Conservation (phyloP, 2,329 filamentous ascomycete species). For the Colletotrichum ledebouriae region DNA sequence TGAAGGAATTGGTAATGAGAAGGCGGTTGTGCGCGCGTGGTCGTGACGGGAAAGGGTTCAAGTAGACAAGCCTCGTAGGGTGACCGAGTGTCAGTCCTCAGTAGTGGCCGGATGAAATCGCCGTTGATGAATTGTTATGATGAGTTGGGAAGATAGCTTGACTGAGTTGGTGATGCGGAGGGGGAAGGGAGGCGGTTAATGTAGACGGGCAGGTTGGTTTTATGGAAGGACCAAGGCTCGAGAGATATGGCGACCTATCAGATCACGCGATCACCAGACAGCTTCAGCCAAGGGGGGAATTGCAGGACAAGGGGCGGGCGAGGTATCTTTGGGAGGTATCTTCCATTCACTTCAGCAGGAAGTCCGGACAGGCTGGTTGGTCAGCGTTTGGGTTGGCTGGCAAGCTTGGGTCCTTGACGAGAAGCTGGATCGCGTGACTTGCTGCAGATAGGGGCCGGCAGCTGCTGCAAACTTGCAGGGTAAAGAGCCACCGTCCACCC, state of each 20-base stretch:
- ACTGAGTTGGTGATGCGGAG: conserved; percentile 13
- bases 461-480: conserved; percentile 31
- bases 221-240: conserved; percentile 33
- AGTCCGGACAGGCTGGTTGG: conserved; percentile 1
- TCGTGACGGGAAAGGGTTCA: background rate
- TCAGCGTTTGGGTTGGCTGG: conserved; percentile 11
- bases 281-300: conserved; percentile 37
- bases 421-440: conserved; percentile 46
- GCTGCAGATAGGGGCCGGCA: conserved; percentile 39
- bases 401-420: conserved; percentile 19
- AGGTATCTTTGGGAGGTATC: conserved; percentile 6
- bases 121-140: conserved; percentile 33
- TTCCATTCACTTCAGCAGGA: background rate
- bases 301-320: conserved; percentile 15
- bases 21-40: conserved; percentile 9
- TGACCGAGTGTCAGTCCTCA: background rate
- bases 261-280: conserved; percentile 43
- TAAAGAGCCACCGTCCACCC: conserved; percentile 30
- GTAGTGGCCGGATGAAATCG: conserved; percentile 11
- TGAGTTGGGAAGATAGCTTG: conserved; percentile 21
- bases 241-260: conserved; percentile 42
- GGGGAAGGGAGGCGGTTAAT: conserved; percentile 25
- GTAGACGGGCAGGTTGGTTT: conserved; percentile 38
- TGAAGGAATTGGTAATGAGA: conserved; percentile 21
- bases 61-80: conserved; percentile 3